A percentile compares a stretch with the other conserved stretches of the same genome.
Evolutionary conservation across 768 basidiomycete species (phyloP).

Genomic region (Lactarius evosmus): DNA sequence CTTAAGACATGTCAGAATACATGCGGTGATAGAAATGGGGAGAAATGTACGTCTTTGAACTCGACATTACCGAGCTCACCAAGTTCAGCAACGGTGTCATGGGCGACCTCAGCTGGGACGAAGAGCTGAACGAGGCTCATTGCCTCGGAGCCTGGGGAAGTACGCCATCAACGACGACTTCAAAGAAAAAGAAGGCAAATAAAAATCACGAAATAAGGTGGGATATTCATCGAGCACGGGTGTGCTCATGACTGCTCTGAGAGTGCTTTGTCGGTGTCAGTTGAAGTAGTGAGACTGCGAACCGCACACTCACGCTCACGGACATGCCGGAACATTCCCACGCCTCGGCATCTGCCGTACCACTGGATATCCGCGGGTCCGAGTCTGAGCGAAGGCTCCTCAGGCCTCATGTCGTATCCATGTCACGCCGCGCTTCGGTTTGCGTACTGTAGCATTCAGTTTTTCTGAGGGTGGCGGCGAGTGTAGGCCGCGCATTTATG

Average conservation of each 20-base stretch:
- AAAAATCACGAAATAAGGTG: conserved; percentile 71
- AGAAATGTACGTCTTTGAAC: conserved; percentile 83
- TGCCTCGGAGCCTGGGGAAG: conserved; percentile 78
- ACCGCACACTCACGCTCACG: too few species aligned
- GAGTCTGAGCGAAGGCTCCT: too few species aligned
- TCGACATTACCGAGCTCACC: conserved; percentile 95
- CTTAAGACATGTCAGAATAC: conserved; percentile 40
- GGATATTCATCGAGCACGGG: conserved; percentile 65
- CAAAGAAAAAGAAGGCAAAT: neutral
- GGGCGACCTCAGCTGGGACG: conserved; percentile 95
- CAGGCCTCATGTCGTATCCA: too few species aligned
- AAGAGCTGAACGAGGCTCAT: conserved; percentile 98
- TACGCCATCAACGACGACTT: neutral
- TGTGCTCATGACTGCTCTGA: conserved; percentile 30
- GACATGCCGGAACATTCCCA: neutral
- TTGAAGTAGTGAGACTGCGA: neutral
- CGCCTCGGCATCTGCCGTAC: neutral
- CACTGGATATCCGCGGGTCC: too few species aligned
- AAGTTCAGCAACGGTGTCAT: conserved; percentile 93
- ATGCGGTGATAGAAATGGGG: neutral
- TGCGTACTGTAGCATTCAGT: too few species aligned
- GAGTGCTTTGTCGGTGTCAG: neutral
- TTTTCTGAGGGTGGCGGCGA: too few species aligned
- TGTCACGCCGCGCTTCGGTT: too few species aligned
- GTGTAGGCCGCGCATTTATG: too few species aligned